Conservation (phyloP, 1,139 yeast genomes). For the Blastobotrys apis region DNA sequence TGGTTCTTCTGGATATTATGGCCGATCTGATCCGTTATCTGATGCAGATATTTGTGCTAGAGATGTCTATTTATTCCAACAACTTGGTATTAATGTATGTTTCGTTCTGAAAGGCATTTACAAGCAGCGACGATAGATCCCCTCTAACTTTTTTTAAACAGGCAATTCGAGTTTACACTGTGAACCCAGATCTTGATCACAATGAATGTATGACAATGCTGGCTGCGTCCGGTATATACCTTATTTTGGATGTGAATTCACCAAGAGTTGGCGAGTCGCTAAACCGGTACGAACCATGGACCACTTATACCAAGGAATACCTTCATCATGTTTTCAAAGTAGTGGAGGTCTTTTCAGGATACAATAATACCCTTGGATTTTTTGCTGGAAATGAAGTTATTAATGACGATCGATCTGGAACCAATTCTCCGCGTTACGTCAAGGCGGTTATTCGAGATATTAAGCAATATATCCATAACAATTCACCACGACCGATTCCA, state of each 20-base stretch:
- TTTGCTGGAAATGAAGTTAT: conserved; percentile 93
- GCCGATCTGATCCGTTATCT: conserved; percentile 63
- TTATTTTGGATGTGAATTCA: conserved; percentile 86
- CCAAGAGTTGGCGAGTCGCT: conserved; percentile 74
- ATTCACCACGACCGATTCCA: conserved; percentile 69
- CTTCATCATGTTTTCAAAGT: conserved; percentile 73
- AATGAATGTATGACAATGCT: conserved; percentile 87
- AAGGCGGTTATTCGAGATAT: conserved; percentile 84
- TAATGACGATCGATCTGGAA: conserved; percentile 63
- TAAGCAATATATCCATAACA: conserved; percentile 61
- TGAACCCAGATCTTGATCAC: conserved; percentile 79
- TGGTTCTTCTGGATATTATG: conserved; percentile 63
- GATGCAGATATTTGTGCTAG: conserved; percentile 65
- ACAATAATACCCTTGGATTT: conserved; percentile 86
- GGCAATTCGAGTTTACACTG: conserved; percentile 81
- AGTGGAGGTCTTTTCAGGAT: conserved; percentile 75
- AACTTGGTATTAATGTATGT: conserved; percentile 66
- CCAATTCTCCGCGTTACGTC: conserved; percentile 52
- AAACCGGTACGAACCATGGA: conserved; percentile 87
- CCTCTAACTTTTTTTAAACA: conserved; percentile 41
- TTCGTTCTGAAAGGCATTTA: neutral
- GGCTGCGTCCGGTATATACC: conserved; percentile 87
- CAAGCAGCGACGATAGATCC: neutral
- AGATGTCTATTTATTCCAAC: conserved; percentile 68
- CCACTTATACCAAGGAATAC: conserved; percentile 64